A percentile compares a stretch with the other conserved stretches of the same genome.
phyloP scores from a whole-genome alignment of 2,329 filamentous ascomycete genomes.

The Macrophomina tecta region DNA sequence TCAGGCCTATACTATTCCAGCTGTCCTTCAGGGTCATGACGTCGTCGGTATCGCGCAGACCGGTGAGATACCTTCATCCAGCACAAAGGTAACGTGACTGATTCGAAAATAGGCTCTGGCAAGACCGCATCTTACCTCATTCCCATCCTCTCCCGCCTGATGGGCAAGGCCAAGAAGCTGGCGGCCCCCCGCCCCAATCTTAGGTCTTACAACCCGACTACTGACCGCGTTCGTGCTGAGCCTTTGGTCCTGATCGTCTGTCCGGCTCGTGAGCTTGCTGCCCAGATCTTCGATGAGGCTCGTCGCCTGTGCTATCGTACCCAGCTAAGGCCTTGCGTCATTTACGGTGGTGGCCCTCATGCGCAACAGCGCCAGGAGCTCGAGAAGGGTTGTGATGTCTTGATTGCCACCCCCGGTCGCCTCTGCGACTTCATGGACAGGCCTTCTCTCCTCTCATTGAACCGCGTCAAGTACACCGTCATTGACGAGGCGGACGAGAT shows the following conservation, averaged over 20 bases:
- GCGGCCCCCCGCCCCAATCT: slow-evolving; percentile 77
- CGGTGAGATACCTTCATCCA: slow-evolving; percentile 61
- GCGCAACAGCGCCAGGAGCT: slow-evolving; percentile 74
- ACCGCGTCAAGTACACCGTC: slow-evolving; percentile 76
- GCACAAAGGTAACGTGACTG: neutral
- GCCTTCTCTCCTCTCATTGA: slow-evolving; percentile 70
- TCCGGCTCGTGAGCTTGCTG: slow-evolving; percentile 87
- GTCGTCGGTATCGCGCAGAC: slow-evolving; percentile 92
- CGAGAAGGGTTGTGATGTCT: slow-evolving; percentile 82
- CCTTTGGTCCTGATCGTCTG: slow-evolving; percentile 85
- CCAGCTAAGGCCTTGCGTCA: slow-evolving; percentile 89
- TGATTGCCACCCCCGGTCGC: slow-evolving; percentile 87
- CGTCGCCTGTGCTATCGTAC: slow-evolving; percentile 92
- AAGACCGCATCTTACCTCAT: slow-evolving; percentile 95
- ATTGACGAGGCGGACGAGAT: slow-evolving; percentile 97
- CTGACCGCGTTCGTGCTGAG: slow-evolving; percentile 72
- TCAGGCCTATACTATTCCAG: slow-evolving; percentile 82
- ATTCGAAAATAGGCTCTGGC: slow-evolving; percentile 75
- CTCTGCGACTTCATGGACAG: slow-evolving; percentile 82
- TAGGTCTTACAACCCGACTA: slow-evolving; percentile 58
- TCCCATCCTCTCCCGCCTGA: slow-evolving; percentile 85
- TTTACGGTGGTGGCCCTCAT: slow-evolving; percentile 84
- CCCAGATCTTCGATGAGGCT: slow-evolving; percentile 94
- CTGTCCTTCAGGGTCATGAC: slow-evolving; percentile 77
- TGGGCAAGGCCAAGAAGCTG: slow-evolving; percentile 94